Evolutionary conservation across 805 yeast species (phyloP), one percentile per base, ranked within the genome.

Genomic region (Hanseniaspora vineae): DNA sequence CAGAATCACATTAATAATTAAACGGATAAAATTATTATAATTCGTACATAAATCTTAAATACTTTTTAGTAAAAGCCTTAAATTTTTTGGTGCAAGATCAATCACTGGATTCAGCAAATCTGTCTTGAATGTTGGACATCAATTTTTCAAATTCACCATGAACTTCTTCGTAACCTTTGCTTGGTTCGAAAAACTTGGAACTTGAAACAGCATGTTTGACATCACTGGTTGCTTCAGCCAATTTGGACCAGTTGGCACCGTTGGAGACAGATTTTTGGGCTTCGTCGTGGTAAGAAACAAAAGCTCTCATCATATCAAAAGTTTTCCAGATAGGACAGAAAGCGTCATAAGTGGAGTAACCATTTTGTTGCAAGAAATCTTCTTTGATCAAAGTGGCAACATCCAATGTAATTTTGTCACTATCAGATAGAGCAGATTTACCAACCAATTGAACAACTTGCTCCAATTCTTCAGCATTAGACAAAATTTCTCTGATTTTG

Each of bases 301-400:
- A 92, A 11, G 89, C 82, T 68, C 84, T 88, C 97, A 92, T 89
- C 98, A 92, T 92, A 66, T 86, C 92, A 58, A 78, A 83, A 44
- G 99, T 92, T 76, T 92, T 92, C 98, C 98, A 92, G 62, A 92
- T 85, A 55, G 99, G 99, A 72, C 99, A 92, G 84, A 88, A 92
- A 37, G 95, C 96, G 69, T 92, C 99, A 65, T 92, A 92, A 42
- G 95, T 73, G 44, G 98, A 92, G 72, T 92, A 92, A 72, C 99
- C 99, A 70, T 92, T 92, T 74, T 92, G 99, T 72, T 92, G 99
- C 66, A 92, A 76, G 81, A 92, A 92, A 70, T 92, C 98, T 68
- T 92, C 98, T 69, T 92, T 92, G 68, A 92, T 81, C 66, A 92
- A 77, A 31, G 75, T 73, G 23, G 97, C 80, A 49, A 90, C 96